A percentile compares a stretch with the other conserved stretches of the same genome.
These are phyloP conservation scores for Phialophora tarda DNA, from an alignment of 2,329 filamentous ascomycete species.

Conservation along the genomic window DNA sequence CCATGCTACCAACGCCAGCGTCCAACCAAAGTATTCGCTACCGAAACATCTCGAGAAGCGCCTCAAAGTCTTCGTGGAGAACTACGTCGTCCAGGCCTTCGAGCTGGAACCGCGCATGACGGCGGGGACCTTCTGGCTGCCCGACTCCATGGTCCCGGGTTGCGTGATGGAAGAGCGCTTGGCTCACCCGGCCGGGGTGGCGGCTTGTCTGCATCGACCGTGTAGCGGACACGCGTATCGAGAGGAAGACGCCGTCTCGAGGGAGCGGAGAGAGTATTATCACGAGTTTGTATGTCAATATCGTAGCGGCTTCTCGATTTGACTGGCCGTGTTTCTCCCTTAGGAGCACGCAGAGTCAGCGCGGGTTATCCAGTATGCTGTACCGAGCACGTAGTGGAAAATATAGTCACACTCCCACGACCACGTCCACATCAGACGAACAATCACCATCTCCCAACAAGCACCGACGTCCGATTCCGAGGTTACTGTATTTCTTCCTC, in stretches of 20 bases:
- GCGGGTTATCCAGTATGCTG: no score
- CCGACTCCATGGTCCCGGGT: not conserved
- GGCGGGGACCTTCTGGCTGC: conserved; percentile 29
- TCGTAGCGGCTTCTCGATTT: conserved; percentile 27
- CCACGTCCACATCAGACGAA: not conserved
- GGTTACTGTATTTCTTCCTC: no score
- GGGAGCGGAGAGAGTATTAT: conserved; percentile 21
- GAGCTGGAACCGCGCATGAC: conserved; percentile 27
- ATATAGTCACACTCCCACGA: no score
- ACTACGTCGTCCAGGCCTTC: conserved; percentile 21
- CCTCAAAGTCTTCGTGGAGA: conserved; percentile 22
- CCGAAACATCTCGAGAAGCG: not conserved
- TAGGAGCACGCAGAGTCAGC: no score
- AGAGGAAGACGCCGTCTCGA: conserved; percentile 1
- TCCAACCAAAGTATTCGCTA: not conserved
- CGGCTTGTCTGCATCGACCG: not conserved
- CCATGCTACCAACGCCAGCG: not conserved
- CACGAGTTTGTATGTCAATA: conserved; percentile 32
- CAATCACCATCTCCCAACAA: not conserved
- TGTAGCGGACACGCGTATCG: not conserved
- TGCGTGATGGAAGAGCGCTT: conserved; percentile 13
- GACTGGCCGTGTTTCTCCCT: not conserved
- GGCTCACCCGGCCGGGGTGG: not conserved
- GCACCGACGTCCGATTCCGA: not conserved
- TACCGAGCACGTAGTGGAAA: no score